Evolutionary conservation across 2,329 filamentous ascomycete genomes (phyloP).

Genomic region (Phialophora verrucosa): DNA sequence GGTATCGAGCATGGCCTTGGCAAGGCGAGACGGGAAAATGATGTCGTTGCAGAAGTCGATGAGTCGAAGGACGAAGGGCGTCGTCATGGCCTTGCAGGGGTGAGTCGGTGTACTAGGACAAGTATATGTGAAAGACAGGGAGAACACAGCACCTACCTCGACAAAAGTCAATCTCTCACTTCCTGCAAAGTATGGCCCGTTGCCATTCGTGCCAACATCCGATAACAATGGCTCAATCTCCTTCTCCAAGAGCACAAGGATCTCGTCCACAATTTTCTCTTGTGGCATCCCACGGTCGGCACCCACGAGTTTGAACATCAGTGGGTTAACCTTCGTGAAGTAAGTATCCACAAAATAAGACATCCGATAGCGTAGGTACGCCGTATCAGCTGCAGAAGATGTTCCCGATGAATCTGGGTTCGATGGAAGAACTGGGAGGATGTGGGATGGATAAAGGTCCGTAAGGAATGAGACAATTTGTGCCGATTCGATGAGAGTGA

Average conservation of each 20-base stretch:
- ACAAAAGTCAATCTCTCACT: slow-evolving; percentile 70
- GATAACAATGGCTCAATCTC: slow-evolving; percentile 74
- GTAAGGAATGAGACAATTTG: slow-evolving; percentile 75
- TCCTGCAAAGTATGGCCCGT: slow-evolving; percentile 67
- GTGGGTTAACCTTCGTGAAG: slow-evolving; percentile 63
- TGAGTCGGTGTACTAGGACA: background rate
- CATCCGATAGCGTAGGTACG: slow-evolving; percentile 69
- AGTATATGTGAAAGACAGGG: slow-evolving; percentile 6
- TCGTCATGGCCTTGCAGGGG: slow-evolving; percentile 61
- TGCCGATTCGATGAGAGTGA: slow-evolving; percentile 74
- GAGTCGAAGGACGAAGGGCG: slow-evolving; percentile 70
- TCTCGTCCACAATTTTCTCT: slow-evolving; percentile 55
- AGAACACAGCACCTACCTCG: slow-evolving; percentile 62
- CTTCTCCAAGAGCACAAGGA: slow-evolving; percentile 65
- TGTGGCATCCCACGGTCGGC: slow-evolving; percentile 58
- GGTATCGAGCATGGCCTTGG: slow-evolving; percentile 53
- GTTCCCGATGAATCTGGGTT: background rate
- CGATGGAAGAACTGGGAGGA: slow-evolving; percentile 50
- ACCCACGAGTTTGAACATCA: slow-evolving; percentile 56
- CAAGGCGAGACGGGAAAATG: slow-evolving; percentile 49
- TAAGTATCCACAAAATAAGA: slow-evolving; percentile 75
- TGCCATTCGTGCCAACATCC: background rate
- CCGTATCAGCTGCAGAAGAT: slow-evolving; percentile 56
- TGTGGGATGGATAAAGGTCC: slow-evolving; percentile 71
- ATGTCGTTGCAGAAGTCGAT: slow-evolving; percentile 58